Percentiles rank a stretch among this genome's conserved stretches.
Conservation (phyloP, 495 filamentous ascomycete species). For the Friedmanniomyces endolithicus region DNA sequence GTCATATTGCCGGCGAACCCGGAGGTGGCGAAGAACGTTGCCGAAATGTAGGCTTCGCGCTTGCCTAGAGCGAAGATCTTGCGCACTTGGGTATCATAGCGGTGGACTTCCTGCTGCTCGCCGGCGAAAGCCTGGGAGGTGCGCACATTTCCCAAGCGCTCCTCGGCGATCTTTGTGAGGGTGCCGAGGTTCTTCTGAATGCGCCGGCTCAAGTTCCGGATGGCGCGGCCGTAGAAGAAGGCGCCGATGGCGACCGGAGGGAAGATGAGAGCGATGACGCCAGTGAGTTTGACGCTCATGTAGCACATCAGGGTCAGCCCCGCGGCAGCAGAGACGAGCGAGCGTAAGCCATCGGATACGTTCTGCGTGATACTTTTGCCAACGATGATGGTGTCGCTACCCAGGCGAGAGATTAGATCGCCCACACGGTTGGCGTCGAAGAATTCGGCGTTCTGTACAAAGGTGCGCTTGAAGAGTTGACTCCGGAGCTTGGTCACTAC, state of each 20-base stretch:
- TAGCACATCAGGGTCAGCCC: conserved; percentile 87
- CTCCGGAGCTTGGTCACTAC: conserved; percentile 83
- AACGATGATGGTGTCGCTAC: conserved; percentile 92
- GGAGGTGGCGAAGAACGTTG: conserved; percentile 79
- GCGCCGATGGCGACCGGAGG: conserved; percentile 86
- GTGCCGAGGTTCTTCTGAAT: conserved; percentile 88
- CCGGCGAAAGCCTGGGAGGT: conserved; percentile 93
- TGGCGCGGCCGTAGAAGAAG: conserved; percentile 76
- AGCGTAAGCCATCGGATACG: conserved; percentile 80
- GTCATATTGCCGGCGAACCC: conserved; percentile 92
- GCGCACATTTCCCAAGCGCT: conserved; percentile 85
- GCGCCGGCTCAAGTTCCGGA: conserved; percentile 74
- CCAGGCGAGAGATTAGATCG: conserved; percentile 86
- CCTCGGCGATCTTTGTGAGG: conserved; percentile 91
- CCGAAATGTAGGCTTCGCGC: conserved; percentile 72
- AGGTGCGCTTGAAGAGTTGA: conserved; percentile 78
- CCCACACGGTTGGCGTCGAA: conserved; percentile 96
- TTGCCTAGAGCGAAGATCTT: conserved; percentile 84
- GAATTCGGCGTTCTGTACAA: conserved; percentile 93
- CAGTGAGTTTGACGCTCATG: conserved; percentile 81
- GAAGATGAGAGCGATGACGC: conserved; percentile 71
- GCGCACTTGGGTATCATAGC: conserved; percentile 84
- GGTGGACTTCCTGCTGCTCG: conserved; percentile 73
- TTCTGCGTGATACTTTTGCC: conserved; percentile 98
- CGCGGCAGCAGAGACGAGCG: conserved; percentile 74